Percentiles rank a stretch among this genome's conserved stretches.
phyloP scores from a whole-genome alignment of 352 stramenopile species.

The Phytophthora litchii region DNA sequence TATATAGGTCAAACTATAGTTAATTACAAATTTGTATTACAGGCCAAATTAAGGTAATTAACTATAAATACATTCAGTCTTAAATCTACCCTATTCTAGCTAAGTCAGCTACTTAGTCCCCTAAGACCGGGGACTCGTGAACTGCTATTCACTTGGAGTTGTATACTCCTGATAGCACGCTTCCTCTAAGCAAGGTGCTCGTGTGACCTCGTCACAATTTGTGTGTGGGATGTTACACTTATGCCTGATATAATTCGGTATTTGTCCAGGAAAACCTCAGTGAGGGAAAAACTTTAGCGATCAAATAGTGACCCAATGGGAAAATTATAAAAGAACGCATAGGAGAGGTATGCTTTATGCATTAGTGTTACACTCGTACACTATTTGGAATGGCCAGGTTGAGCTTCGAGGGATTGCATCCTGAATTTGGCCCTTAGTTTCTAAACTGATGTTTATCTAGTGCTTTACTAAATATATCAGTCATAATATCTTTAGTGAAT shows the following conservation, averaged over 20 bases:
- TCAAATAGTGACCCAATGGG: slow-evolving; percentile 5
- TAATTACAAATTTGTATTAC: too few relatives aligned
- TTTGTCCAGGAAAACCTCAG: slow-evolving; percentile 15
- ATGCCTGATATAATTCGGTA: slow-evolving; percentile 10
- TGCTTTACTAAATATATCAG: background rate
- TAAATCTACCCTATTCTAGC: too few relatives aligned
- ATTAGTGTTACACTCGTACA: slow-evolving; percentile 2
- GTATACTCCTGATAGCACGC: too few relatives aligned
- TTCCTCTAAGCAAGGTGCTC: too few relatives aligned
- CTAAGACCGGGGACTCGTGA: too few relatives aligned
- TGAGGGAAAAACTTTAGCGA: slow-evolving; percentile 4
- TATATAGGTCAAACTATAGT: too few relatives aligned
- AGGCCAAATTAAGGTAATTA: too few relatives aligned
- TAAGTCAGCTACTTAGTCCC: too few relatives aligned
- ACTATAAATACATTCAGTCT: too few relatives aligned
- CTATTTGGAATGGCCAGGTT: background rate
- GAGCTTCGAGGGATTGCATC: slow-evolving; percentile 1
- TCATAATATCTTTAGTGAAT: background rate
- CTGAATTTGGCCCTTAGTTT: slow-evolving; percentile 8
- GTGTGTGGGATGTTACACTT: too few relatives aligned
- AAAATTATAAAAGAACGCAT: slow-evolving; percentile 12
- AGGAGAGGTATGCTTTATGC: slow-evolving; percentile 2
- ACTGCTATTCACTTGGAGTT: too few relatives aligned
- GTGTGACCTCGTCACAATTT: too few relatives aligned
- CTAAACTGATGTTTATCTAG: slow-evolving; percentile 9